Conservation (phyloP, 345 rosid species). For the Syzygium jambos region DNA sequence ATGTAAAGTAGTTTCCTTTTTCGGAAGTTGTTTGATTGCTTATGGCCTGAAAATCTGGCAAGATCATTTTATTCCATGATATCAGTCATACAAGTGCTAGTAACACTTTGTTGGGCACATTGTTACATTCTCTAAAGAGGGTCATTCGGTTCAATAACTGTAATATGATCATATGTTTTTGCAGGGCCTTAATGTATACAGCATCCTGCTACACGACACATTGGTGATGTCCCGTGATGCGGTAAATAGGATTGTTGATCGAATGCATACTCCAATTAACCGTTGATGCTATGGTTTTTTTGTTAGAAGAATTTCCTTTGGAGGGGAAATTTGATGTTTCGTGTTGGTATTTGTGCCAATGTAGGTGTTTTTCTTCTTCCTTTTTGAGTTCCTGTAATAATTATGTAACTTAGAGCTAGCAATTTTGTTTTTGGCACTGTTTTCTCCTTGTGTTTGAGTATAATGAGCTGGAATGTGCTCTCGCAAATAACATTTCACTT, state of each 20-base stretch:
- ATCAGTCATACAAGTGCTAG: neutral
- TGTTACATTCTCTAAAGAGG: neutral
- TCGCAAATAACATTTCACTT: neutral
- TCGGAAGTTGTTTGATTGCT: neutral
- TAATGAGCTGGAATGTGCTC: neutral
- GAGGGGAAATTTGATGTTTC: neutral
- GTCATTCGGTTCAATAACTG: neutral
- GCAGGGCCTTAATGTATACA: conserved; percentile 89
- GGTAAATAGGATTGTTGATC: conserved; percentile 62
- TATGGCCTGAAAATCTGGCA: neutral
- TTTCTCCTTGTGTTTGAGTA: neutral
- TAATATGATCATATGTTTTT: neutral
- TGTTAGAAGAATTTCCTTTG: neutral
- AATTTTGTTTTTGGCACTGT: neutral
- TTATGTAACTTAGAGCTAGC: neutral
- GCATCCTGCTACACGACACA: conserved; percentile 83
- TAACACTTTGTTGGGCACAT: neutral
- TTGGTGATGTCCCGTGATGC: conserved; percentile 92
- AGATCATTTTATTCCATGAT: neutral
- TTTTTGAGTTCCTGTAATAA: neutral
- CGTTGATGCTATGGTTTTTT: conserved; percentile 25
- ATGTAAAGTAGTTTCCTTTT: neutral
- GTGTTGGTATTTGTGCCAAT: neutral
- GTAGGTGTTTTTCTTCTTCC: neutral
- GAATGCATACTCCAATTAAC: conserved; percentile 75